phyloP scores from a whole-genome alignment of 805 yeast species.

The Candida gorgasii region DNA sequence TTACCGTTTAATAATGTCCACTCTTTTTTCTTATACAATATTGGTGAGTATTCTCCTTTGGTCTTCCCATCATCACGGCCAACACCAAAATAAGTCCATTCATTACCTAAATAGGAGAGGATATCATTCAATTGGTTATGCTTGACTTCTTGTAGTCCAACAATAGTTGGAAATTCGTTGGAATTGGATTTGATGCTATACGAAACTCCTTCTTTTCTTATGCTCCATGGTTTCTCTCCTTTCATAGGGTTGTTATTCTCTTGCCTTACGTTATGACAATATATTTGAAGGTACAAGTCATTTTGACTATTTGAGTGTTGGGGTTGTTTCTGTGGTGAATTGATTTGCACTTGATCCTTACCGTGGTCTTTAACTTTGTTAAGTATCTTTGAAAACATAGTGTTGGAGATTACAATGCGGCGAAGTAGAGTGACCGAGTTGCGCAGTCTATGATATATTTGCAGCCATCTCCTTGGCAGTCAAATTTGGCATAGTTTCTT shows the following conservation, averaged over 20 bases:
- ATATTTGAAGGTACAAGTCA: constrained; percentile 22
- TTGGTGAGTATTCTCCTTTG: constrained; percentile 31
- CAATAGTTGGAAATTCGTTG: constrained; percentile 33
- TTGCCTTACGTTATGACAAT: constrained; percentile 47
- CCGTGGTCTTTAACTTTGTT: not conserved
- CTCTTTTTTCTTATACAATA: constrained; percentile 23
- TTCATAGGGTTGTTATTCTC: constrained; percentile 31
- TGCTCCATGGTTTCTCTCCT: constrained; percentile 49
- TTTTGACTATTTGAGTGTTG: not conserved
- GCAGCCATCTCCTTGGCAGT: not conserved
- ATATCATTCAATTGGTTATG: constrained; percentile 37
- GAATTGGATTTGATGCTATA: constrained; percentile 34
- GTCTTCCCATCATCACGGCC: constrained; percentile 32
- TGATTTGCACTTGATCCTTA: not conserved
- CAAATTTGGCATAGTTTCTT: no score
- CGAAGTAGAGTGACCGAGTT: not conserved
- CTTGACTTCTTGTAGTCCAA: constrained; percentile 41
- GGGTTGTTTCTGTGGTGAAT: not conserved
- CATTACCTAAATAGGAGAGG: constrained; percentile 21
- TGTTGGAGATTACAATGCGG: not conserved
- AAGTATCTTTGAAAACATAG: not conserved
- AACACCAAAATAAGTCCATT: constrained; percentile 30
- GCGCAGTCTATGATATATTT: not conserved
- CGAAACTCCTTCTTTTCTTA: constrained; percentile 38
- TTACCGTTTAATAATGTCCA: constrained; percentile 24